Base-by-base conservation (phyloP, 139 green algal species). In the Pycnococcus provasolii region DNA sequence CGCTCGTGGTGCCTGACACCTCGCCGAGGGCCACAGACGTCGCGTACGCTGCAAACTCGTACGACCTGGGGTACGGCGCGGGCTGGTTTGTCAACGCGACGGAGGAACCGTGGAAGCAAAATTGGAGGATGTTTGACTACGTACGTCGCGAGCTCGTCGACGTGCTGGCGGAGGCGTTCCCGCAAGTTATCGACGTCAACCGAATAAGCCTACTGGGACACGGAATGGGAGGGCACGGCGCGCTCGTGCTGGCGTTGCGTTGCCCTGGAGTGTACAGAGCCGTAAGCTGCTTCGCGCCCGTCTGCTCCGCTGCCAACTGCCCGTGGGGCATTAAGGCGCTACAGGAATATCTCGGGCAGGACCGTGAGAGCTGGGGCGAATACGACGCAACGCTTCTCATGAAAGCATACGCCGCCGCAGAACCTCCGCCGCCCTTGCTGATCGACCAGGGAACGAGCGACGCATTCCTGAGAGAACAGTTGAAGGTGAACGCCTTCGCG, bases 311-410 rank as follows among this genome's bases (percentile, higher is more conserved):
- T 42, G 81, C 41, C 43, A 54, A 76, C 15, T 81, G 80, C 57
- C 91, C 90, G 1, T 97, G 89, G 91, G 91, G 91, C 42, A 44
- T 87, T 39, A 98, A 96, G 77, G 90, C 89, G 0, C 86, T 91
- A 48, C 50, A 13, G 4, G 86, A 80, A 7, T 96, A 96, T 66
- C 79, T 95, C 42, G 90, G 90, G 1, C 75, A 84, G 7, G 26
- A 68, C 76, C 54, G 66, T 83, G 45, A 58, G 76, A 60, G 61
- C 1, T 92, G 87, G 83, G 81, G 80, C 67, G 47, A 86, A 67
- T 92, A 97, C 68, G 91, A 97, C 64, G 87, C 90, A 0, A 86
- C 65, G 1, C 81, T 90, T 76, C 74, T 97, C 40, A 58, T 89
- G 9, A 75, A 75, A 26, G 11, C 4, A 0, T 90, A 90, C 67